Conservation (phyloP, 805 yeast genomes). For the Zygoascus ofunaensis region DNA sequence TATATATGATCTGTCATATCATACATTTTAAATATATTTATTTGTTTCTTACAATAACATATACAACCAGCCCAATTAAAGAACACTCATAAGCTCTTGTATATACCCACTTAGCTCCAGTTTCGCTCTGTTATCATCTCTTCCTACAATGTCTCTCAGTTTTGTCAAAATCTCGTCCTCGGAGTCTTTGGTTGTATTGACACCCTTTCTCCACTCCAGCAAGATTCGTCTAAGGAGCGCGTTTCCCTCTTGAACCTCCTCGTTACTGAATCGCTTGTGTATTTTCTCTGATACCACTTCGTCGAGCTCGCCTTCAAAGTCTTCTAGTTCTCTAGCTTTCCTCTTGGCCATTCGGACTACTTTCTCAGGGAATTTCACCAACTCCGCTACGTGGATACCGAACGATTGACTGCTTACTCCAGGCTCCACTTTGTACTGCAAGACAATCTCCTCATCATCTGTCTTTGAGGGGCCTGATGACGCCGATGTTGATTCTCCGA, state of each 20-base stretch:
- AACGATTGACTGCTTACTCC: conserved; percentile 95
- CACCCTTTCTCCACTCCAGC: conserved; percentile 29
- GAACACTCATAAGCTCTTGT: conserved; percentile 10
- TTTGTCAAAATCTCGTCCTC: conserved; percentile 9
- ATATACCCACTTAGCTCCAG: conserved; percentile 8
- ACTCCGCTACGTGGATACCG: conserved; percentile 96
- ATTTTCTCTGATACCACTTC: conserved; percentile 31
- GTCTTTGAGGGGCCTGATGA: conserved; percentile 12
- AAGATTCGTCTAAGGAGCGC: conserved; percentile 36
- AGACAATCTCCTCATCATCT: conserved; percentile 56
- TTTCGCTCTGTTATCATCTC: conserved; percentile 7
- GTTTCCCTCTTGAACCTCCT: conserved; percentile 49
- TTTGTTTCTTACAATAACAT: no score
- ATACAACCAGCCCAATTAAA: no score
- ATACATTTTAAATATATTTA: no score
- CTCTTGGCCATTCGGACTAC: conserved; percentile 93
- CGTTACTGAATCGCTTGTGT: conserved; percentile 38
- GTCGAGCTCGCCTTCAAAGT: conserved; percentile 35
- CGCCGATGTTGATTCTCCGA: conserved; percentile 25
- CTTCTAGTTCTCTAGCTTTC: conserved; percentile 81
- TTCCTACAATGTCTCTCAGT: conserved; percentile 6
- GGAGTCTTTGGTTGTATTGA: conserved; percentile 9
- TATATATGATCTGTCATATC: no score
- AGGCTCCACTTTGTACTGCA: conserved; percentile 86
- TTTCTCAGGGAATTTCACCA: conserved; percentile 84